Conservation (phyloP, 768 basidiomycete species). For the Chalciporus piperatus region DNA sequence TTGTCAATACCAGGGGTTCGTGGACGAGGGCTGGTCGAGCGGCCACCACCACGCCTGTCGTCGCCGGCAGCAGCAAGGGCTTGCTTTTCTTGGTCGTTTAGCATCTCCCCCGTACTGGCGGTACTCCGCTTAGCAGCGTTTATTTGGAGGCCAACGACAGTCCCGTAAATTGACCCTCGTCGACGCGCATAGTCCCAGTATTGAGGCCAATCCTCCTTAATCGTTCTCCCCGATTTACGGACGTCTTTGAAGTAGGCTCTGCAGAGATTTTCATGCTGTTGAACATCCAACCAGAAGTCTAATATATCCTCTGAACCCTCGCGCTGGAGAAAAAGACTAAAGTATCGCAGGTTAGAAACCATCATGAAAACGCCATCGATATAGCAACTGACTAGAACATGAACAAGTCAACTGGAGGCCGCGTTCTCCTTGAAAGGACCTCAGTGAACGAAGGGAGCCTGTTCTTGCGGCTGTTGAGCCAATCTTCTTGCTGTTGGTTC, state of each 20-base stretch:
- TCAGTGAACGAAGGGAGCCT: conserved; percentile 87
- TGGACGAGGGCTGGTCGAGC: conserved; percentile 59
- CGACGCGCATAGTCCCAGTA: conserved; percentile 94
- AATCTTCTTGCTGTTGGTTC: conserved; percentile 61
- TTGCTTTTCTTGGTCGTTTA: conserved; percentile 69
- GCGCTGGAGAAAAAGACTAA: conserved; percentile 89
- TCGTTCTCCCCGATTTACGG: conserved; percentile 86
- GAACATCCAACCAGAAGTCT: conserved; percentile 99
- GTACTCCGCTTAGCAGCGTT: conserved; percentile 73
- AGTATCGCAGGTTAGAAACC: background rate
- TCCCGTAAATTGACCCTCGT: conserved; percentile 90
- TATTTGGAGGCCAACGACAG: conserved; percentile 74
- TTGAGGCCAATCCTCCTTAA: conserved; percentile 98
- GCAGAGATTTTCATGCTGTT: conserved; percentile 98
- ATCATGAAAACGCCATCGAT: conserved; percentile 3
- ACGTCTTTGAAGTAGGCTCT: conserved; percentile 99
- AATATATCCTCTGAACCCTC: conserved; percentile 95
- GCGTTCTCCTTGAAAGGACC: conserved; percentile 85
- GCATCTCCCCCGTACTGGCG: conserved; percentile 69
- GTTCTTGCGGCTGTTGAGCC: conserved; percentile 66
- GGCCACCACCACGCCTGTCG: conserved; percentile 49
- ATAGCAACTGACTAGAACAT: conserved; percentile 87
- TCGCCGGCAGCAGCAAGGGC: conserved; percentile 49
- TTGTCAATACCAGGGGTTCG: conserved; percentile 36
- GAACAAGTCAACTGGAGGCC: conserved; percentile 96